phyloP scores from a whole-genome alignment of 179 eudicot genomes.

The Beta macrorhiza region DNA sequence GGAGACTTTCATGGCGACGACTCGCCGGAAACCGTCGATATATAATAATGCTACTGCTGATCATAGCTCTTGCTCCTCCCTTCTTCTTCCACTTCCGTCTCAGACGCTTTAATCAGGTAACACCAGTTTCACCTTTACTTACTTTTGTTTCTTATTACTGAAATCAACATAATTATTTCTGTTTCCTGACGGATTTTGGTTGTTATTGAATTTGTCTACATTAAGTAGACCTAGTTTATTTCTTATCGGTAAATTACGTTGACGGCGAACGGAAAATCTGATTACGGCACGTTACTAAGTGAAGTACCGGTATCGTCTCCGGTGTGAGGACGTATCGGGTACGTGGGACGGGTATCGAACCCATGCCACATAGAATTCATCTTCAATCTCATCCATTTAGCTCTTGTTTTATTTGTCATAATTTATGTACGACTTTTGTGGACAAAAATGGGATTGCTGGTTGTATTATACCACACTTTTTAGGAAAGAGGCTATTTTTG shows the following conservation, averaged over 20 bases:
- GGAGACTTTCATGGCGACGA: constrained; percentile 22
- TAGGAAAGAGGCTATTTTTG: neutral
- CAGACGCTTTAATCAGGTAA: constrained; percentile 60
- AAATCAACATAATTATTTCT: neutral
- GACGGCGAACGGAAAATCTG: neutral
- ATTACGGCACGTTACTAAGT: no score
- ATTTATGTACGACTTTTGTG: neutral
- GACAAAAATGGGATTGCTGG: no score
- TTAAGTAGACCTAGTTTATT: neutral
- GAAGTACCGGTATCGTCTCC: no score
- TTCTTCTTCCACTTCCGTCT: constrained; percentile 80
- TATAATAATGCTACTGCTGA: constrained; percentile 37
- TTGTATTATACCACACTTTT: no score
- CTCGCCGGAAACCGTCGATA: constrained; percentile 18
- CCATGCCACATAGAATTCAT: neutral
- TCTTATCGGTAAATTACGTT: no score
- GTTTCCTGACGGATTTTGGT: neutral
- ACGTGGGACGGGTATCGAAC: no score
- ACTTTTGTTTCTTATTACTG: neutral
- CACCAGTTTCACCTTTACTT: neutral
- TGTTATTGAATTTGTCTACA: neutral
- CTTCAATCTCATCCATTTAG: neutral
- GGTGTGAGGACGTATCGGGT: no score
- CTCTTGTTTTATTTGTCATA: neutral
- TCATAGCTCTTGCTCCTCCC: constrained; percentile 77